Conservation (phyloP, 177 flowering plant species). For the Vitis hybrid region DNA sequence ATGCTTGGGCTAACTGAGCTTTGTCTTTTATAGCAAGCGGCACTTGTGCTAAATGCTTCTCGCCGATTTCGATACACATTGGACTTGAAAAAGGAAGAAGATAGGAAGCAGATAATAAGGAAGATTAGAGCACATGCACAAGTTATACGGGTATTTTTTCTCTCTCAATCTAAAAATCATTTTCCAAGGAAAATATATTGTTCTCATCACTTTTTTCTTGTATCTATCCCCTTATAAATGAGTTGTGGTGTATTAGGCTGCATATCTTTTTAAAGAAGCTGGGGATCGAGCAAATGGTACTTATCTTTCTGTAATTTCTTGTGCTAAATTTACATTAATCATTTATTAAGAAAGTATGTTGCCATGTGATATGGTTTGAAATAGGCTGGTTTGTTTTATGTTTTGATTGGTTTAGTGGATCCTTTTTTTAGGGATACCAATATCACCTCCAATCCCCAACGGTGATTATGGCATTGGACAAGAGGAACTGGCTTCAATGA, state of each 20-base stretch:
- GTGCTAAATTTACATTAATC: not conserved
- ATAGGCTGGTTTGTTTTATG: not conserved
- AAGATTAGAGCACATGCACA: slow-evolving; percentile 91
- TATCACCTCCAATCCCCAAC: slow-evolving; percentile 17
- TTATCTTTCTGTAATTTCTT: slow-evolving; percentile 5
- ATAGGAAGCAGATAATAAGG: slow-evolving; percentile 57
- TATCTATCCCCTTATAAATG: slow-evolving; percentile 8
- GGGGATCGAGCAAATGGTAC: slow-evolving; percentile 51
- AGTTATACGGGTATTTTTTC: slow-evolving; percentile 69
- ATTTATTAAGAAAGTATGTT: not conserved
- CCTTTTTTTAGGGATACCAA: slow-evolving; percentile 23
- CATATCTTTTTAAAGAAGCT: slow-evolving; percentile 75
- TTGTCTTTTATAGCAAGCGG: slow-evolving; percentile 71
- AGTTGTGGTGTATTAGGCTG: slow-evolving; percentile 57
- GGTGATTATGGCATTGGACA: slow-evolving; percentile 58
- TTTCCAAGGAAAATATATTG: not conserved
- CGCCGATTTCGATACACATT: slow-evolving; percentile 94
- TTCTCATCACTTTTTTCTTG: not conserved
- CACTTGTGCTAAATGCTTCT: slow-evolving; percentile 94
- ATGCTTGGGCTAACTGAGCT: slow-evolving; percentile 2
- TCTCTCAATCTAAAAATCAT: not conserved
- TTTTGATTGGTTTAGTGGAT: not conserved
- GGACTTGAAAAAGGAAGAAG: slow-evolving; percentile 87
- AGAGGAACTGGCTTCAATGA: slow-evolving; percentile 61
- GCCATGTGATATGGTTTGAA: not conserved